These are phyloP conservation scores for Chenopodium quinoa DNA, from an alignment of 148 eudicot species.

Conservation along the genomic window DNA sequence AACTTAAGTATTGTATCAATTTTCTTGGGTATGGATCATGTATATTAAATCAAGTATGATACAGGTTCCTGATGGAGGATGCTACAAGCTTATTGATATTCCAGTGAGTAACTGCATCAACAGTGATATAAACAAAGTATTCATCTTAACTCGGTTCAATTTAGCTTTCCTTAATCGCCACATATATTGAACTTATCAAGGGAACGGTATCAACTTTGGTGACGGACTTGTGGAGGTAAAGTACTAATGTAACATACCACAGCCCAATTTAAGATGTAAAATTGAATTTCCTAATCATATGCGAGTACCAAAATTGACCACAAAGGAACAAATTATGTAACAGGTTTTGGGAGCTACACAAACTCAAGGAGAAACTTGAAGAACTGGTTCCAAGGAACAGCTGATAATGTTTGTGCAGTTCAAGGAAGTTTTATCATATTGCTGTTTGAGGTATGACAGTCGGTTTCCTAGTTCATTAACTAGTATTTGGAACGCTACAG, in stretches of 20 bases:
- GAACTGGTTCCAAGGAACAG: constrained; percentile 98
- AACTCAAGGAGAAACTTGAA: constrained; percentile 88
- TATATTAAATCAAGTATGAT: constrained; percentile 13
- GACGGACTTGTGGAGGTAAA: constrained; percentile 61
- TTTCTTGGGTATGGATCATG: not conserved
- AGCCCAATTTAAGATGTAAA: not conserved
- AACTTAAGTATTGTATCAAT: not conserved
- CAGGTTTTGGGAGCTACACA: constrained; percentile 97
- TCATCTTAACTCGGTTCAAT: constrained; percentile 84
- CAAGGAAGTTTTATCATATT: too few relatives aligned
- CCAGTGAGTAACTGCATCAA: constrained; percentile 99
- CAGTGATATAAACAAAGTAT: constrained; percentile 86
- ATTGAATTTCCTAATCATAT: not conserved
- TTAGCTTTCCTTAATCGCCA: constrained; percentile 92
- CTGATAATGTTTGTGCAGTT: constrained; percentile 42
- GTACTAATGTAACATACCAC: not conserved
- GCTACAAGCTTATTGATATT: constrained; percentile 88
- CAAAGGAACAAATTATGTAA: not conserved
- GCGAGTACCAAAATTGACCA: not conserved
- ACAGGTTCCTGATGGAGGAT: constrained; percentile 96
- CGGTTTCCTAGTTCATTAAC: not conserved
- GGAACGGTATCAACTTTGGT: constrained; percentile 86
- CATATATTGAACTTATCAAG: constrained; percentile 80
- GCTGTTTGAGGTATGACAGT: constrained; percentile 70
- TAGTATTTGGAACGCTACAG: not conserved